phyloP scores from a whole-genome alignment of 2,329 filamentous ascomycete genomes.

The Pseudocercospora eumusae region DNA sequence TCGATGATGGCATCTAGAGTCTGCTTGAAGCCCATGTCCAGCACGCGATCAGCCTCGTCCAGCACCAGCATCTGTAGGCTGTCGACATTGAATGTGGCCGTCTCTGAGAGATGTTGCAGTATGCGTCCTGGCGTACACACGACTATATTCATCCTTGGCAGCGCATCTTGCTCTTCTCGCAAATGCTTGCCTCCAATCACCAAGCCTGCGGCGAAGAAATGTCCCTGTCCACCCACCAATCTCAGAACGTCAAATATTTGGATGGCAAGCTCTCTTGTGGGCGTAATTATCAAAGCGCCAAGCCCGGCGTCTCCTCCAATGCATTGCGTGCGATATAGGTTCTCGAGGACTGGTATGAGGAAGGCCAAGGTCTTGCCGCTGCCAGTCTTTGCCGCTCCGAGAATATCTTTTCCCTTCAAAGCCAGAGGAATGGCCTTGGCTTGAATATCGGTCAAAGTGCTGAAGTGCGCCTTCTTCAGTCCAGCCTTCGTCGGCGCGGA shows the following conservation, averaged over 20 bases:
- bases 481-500: conserved; percentile 78
- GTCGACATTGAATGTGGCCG: conserved; percentile 82
- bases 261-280: conserved; percentile 90
- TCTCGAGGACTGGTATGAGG: conserved; percentile 86
- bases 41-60: conserved; percentile 92
- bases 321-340: conserved; percentile 85
- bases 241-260: conserved; percentile 95
- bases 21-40: conserved; percentile 94
- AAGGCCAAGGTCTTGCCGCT: conserved; percentile 96
- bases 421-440: conserved; percentile 83
- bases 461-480: conserved; percentile 83
- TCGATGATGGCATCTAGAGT: conserved; percentile 91
- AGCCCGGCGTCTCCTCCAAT: conserved; percentile 82
- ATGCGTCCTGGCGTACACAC: conserved; percentile 94
- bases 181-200: conserved; percentile 92
- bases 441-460: conserved; percentile 88
- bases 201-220: conserved; percentile 87
- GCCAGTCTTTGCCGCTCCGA: conserved; percentile 93
- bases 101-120: conserved; percentile 94
- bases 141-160: conserved; percentile 93
- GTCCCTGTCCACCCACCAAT: conserved; percentile 79
- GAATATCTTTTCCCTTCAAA: conserved; percentile 80
- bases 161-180: conserved; percentile 79
- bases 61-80: conserved; percentile 90
- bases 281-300: conserved; percentile 88